Base-by-base conservation (phyloP, 2,329 filamentous ascomycete species). In the Hysterium pulicare region DNA sequence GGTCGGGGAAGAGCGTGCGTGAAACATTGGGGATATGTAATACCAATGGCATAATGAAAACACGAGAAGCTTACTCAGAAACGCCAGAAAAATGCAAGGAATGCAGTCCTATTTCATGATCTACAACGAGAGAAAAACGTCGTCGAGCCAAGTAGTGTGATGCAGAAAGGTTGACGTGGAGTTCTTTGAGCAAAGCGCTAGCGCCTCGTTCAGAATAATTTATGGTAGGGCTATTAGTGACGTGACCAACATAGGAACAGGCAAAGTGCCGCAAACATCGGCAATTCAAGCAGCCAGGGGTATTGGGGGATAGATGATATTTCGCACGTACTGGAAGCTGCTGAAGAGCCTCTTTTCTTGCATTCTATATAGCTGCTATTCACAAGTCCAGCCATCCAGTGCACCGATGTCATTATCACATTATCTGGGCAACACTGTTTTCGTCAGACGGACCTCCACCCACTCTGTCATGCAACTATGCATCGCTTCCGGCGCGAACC, bases 401-500 rank as follows among this genome's bases (percentile, higher is more conserved):
- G 34, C 34, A 21, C 20, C 34, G 11, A 34, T 17, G 21, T n/a
- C 34, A 21, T 23, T 21, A 36, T 36, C 33, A 36, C 33, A n/a
- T 36, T 20, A 37, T 37, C 34, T 15, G 16, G 11, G n/a, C n/a
- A 8, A 31, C 37, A 39, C 31, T 15, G 21, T 15, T 20, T 5
- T 24, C 7, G 31, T 39, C 21, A 17, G 26, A 31, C 37, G 56
- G 43, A 49, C 57, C 56, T 55, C 57, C 49, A 50, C 57, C 44
- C 54, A 59, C 55, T 61, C 54, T 61, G 59, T 51, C 53, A 54
- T 53, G 45, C 49, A 46, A 49, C 52, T 49, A 52, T 57, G 53
- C 56, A 54, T 55, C 45, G 48, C 48, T 47, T 50, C 28, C 28
- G 8, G 28, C 28, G 13, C 57, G 47, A 52, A 44, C 50, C 51